These are phyloP conservation scores for Xylaria longipes DNA, from an alignment of 495 filamentous ascomycete species.

Conservation along the genomic window DNA sequence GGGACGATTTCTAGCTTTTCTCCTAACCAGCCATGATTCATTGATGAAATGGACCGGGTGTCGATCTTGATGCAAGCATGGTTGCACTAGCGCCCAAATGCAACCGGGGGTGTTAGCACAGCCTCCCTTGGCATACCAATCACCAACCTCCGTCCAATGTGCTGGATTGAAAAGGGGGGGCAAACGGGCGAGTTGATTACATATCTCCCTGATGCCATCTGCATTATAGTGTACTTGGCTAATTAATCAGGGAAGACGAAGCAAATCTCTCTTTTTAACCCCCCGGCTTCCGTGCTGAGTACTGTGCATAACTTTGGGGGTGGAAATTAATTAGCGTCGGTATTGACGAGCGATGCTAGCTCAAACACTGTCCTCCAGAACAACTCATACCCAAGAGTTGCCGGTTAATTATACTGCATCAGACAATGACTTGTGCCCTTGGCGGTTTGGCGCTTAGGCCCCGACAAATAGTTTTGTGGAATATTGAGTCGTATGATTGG, in stretches of 20 bases:
- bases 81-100: neutral
- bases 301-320: neutral
- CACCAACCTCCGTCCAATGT: neutral
- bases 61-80: slow-evolving; percentile 12
- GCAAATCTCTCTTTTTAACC: neutral
- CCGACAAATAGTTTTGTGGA: neutral
- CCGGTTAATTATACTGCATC: neutral
- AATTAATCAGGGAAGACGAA: neutral
- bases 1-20: neutral
- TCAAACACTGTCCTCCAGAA: neutral
- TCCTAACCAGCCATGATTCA: slow-evolving; percentile 21
- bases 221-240: neutral
- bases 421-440: slow-evolving; percentile 4
- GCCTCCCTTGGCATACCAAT: slow-evolving; percentile 27
- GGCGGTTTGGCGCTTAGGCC: neutral
- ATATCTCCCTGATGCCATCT: neutral
- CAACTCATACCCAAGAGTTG: neutral
- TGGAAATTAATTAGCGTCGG: neutral
- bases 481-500: neutral
- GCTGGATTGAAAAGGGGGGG: slow-evolving; percentile 17
- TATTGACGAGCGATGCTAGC: neutral
- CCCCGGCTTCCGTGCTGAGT: neutral
- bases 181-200: neutral
- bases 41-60: neutral
- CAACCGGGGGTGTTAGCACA: slow-evolving; percentile 15